Percentiles rank a stretch among this genome's conserved stretches.
These are phyloP conservation scores for Penicillium sp. DNA, from an alignment of 2,329 filamentous ascomycete genomes.

Conservation along the genomic window DNA sequence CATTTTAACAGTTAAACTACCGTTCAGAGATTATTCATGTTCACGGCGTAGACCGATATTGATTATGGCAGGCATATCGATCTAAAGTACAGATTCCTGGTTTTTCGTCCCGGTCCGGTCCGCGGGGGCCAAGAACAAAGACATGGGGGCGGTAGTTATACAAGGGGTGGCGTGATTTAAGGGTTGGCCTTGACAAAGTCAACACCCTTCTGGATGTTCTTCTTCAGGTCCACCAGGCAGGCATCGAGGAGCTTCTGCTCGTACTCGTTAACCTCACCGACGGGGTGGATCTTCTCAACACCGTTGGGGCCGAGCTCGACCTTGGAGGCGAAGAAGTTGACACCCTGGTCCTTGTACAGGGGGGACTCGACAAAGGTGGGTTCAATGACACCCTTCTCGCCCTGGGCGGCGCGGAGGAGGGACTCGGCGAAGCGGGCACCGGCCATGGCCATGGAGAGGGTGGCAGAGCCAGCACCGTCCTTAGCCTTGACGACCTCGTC, in stretches of 20 bases:
- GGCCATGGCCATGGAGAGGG: constrained; percentile 98
- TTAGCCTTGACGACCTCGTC: constrained; percentile 99
- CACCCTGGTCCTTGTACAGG: constrained; percentile 96
- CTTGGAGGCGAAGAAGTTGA: constrained; percentile 94
- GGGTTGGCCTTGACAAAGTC: constrained; percentile 64
- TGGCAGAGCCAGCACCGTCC: constrained; percentile 95
- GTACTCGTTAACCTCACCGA: constrained; percentile 79
- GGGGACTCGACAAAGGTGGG: constrained; percentile 96
- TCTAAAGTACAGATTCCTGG: constrained; percentile 29
- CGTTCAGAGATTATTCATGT: too few relatives aligned
- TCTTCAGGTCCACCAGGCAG: constrained; percentile 66
- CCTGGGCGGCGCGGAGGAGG: constrained; percentile 86
- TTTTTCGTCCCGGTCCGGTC: neutral
- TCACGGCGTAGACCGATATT: constrained; percentile 18
- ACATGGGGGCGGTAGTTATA: constrained; percentile 24
- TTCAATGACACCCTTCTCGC: constrained; percentile 93
- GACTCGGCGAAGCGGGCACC: constrained; percentile 85
- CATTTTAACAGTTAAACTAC: too few relatives aligned
- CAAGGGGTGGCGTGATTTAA: constrained; percentile 35
- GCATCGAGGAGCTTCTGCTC: constrained; percentile 91
- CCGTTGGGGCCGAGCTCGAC: constrained; percentile 96
- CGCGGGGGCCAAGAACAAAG: constrained; percentile 10
- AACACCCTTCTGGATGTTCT: constrained; percentile 86
- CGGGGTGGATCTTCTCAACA: constrained; percentile 86
- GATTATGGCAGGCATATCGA: constrained; percentile 20